Percentiles rank a stretch among this genome's conserved stretches.
Conservation (phyloP, 192 early-diverging fungal species). For the Radiomyces spectabilis region DNA sequence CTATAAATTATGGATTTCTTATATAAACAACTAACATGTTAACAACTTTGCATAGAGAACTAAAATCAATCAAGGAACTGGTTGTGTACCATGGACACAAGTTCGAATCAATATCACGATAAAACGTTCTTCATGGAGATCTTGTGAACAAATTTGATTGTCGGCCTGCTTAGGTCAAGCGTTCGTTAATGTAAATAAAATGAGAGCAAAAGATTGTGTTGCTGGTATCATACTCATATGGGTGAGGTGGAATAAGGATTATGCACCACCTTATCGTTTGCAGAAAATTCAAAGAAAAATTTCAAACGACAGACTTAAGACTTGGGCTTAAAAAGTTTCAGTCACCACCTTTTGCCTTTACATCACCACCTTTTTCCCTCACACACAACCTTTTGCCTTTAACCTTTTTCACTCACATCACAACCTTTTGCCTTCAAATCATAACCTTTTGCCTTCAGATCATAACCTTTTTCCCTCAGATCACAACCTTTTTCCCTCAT, state of each 20-base stretch:
- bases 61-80: slow-evolving; percentile 1
- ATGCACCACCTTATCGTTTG: neutral
- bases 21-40: neutral
- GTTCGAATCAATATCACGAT: neutral
- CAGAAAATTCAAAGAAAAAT: slow-evolving; percentile 2
- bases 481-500: too few species aligned
- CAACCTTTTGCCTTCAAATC: too few species aligned
- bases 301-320: neutral
- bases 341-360: neutral
- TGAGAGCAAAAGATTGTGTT: neutral
- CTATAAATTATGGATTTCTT: slow-evolving; percentile 1
- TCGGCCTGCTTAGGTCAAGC: neutral
- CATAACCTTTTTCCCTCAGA: too few species aligned
- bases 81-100: neutral
- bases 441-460: too few species aligned
- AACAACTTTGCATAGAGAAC: neutral
- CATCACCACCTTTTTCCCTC: too few species aligned
- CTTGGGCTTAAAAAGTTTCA: neutral
- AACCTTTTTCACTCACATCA: too few species aligned
- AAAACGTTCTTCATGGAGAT: neutral
- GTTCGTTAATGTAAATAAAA: neutral
- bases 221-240: neutral
- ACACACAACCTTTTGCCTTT: neutral
- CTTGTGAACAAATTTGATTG: slow-evolving; percentile 1
- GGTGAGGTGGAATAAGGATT: too few species aligned